phyloP scores from a whole-genome alignment of 345 rosid genomes.

The Eucalyptus pumila region DNA sequence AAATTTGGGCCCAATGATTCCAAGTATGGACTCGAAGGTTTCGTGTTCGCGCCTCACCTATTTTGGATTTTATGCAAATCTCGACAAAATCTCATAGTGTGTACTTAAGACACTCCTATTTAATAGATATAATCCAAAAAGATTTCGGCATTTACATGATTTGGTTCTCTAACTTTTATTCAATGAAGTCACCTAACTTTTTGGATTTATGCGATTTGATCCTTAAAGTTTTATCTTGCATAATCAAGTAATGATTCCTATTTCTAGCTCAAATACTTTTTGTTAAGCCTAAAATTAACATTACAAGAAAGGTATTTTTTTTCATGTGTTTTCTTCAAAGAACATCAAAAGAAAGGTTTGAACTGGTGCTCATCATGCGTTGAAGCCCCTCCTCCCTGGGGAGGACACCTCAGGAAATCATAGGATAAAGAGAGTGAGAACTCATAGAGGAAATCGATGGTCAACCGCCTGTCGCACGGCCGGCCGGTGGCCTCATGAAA shows the following conservation, averaged over 20 bases:
- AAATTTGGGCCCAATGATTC: constrained; percentile 16
- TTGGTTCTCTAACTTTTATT: neutral
- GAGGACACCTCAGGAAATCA: neutral
- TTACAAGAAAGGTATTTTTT: neutral
- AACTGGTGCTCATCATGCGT: neutral
- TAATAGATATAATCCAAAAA: neutral
- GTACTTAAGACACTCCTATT: neutral
- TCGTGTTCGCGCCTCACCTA: constrained; percentile 26
- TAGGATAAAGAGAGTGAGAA: neutral
- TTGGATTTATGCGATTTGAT: neutral
- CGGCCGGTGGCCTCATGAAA: neutral
- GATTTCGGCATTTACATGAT: neutral
- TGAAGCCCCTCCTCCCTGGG: neutral
- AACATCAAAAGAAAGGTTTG: neutral
- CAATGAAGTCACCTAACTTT: neutral
- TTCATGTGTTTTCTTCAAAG: neutral
- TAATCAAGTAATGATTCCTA: no score
- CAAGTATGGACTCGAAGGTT: constrained; percentile 14
- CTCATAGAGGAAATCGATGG: constrained; percentile 52
- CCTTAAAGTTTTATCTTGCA: no score
- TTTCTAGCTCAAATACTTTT: neutral
- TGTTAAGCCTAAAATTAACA: neutral
- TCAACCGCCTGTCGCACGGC: constrained; percentile 23
- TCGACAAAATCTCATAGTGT: neutral
- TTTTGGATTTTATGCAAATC: neutral